These are phyloP conservation scores for Starmera dryadoides DNA, from an alignment of 805 yeast species.

Conservation along the genomic window DNA sequence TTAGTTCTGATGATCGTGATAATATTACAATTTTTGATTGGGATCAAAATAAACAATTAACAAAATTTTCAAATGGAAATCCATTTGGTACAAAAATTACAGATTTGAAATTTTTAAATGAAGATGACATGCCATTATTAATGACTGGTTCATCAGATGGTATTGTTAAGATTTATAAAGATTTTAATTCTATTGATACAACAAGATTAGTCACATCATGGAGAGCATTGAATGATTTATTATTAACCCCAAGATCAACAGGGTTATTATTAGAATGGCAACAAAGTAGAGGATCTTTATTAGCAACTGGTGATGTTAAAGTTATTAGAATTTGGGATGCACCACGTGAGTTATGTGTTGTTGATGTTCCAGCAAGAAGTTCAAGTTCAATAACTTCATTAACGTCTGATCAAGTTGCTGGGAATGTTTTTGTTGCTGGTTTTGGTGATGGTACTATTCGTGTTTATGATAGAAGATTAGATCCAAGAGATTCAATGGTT, in stretches of 20 bases:
- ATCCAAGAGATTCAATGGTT: constrained; percentile 79
- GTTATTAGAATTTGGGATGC: constrained; percentile 95
- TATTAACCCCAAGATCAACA: constrained; percentile 71
- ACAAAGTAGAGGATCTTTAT: constrained; percentile 83
- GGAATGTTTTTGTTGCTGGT: constrained; percentile 84
- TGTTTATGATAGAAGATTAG: constrained; percentile 85
- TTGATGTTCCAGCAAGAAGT: constrained; percentile 87
- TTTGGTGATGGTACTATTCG: constrained; percentile 86
- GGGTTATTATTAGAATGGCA: constrained; percentile 95
- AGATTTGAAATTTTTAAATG: constrained; percentile 79
- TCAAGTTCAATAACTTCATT: constrained; percentile 81
- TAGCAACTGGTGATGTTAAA: constrained; percentile 93
- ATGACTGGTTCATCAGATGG: constrained; percentile 93
- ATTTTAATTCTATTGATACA: constrained; percentile 50
- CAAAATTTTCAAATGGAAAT: constrained; percentile 74
- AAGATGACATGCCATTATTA: constrained; percentile 82
- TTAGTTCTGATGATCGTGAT: constrained; percentile 79
- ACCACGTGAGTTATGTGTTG: constrained; percentile 78
- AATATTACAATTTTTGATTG: constrained; percentile 85
- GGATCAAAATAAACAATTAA: constrained; percentile 49
- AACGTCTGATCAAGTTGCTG: constrained; percentile 94
- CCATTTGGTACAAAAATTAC: constrained; percentile 86
- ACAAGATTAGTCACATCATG: constrained; percentile 75
- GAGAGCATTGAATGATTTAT: constrained; percentile 85
- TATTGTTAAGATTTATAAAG: constrained; percentile 77